Evolutionary conservation across 306 rosid genomes (phyloP).

Genomic region (Inga leiocalycina): DNA sequence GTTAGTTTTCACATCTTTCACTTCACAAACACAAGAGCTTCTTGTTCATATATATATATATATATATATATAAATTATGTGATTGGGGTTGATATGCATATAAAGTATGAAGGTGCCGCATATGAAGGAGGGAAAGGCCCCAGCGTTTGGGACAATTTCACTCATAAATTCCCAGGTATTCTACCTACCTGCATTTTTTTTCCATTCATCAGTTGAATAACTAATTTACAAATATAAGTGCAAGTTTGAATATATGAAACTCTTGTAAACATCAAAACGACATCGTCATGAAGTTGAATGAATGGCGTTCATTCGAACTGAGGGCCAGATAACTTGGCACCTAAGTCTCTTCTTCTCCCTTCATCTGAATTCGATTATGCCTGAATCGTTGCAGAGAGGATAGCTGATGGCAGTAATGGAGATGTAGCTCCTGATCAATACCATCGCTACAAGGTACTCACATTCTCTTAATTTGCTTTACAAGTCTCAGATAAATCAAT

Average conservation of each 20-base stretch:
- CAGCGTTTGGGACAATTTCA: constrained; percentile 6
- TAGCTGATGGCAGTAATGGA: not conserved
- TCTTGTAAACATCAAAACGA: too few species aligned
- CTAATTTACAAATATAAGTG: too few species aligned
- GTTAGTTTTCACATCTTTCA: not conserved
- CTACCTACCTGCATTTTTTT: not conserved
- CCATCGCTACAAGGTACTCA: constrained; percentile 51
- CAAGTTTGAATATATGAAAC: too few species aligned
- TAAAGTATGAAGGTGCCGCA: constrained; percentile 17
- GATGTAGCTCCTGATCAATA: constrained; percentile 47
- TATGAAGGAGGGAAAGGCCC: constrained; percentile 4
- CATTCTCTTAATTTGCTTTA: not conserved
- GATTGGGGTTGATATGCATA: not conserved
- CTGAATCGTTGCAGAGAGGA: constrained; percentile 5
- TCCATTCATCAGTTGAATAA: too few species aligned
- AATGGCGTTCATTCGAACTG: too few species aligned
- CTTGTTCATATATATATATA: not conserved
- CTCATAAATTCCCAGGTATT: not conserved
- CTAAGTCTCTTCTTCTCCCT: not conserved
- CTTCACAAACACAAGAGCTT: not conserved
- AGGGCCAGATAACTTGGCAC: not conserved
- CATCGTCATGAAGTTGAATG: too few species aligned
- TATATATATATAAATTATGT: not conserved
- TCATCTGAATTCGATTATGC: not conserved
- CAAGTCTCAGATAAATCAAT: not conserved